Evolutionary conservation across 768 basidiomycete genomes (phyloP), one percentile per base, ranked within the genome.

Genomic region (Leccinum arenicola): DNA sequence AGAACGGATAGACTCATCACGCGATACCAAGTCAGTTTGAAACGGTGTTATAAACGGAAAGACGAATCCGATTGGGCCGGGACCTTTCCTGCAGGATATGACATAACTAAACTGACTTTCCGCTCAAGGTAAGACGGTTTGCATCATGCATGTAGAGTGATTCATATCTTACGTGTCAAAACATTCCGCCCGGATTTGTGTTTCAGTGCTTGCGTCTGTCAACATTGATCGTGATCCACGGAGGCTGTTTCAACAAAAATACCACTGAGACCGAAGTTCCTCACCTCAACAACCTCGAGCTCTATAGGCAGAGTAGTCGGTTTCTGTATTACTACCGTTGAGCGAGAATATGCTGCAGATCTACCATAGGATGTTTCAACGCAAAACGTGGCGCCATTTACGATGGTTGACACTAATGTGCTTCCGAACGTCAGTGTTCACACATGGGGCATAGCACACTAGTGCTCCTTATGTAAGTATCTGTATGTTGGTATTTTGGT

Each of bases 221-320:
- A 82, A 57, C 72, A 74, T 45, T 84, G 84, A 0, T 64, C 72
- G 60, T 74, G 52, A 85, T 82, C 84, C 84, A 86, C 29, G 64
- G 57, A 0, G 83, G 83, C 54, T 64, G 74, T 45, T 59, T 75
- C 82, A 7, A 77, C 62, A 64, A 86, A 83, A n/a, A 84, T 81
- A 17, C 73, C 73, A 38, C 80, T 74, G 15, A 86, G 55, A 1
- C 79, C 80, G 63, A 81, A 85, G 9, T 74, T 52, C 27, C 68
- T 53, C 6, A 80, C 80, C 58, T 82, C 68, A 25, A 71, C 36
- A 1, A 70, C 63, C 3, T 33, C 11, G 31, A 33, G 31, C 31
- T 74, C 78, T 51, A 85, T 66, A 35, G 47, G 69, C 66, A 5
- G 73, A 70, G 2, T 74, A 78, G 63, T 81, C 82, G 15, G 82